A percentile compares a stretch with the other conserved stretches of the same genome.
phyloP scores from a whole-genome alignment of 2,329 filamentous ascomycete genomes.

The Aspergillus pseudotamarii region DNA sequence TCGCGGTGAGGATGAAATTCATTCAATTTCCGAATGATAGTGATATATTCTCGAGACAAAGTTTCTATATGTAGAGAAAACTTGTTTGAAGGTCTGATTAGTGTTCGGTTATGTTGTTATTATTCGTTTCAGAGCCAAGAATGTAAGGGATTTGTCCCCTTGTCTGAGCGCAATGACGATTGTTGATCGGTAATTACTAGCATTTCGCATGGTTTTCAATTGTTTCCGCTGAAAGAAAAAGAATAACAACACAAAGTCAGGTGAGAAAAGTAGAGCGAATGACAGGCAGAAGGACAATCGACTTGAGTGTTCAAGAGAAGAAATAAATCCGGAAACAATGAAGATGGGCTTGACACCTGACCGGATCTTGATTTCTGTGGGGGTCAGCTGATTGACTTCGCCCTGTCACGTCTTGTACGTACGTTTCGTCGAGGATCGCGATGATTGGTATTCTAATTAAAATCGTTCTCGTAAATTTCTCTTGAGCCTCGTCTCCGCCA shows the following conservation, averaged over 20 bases:
- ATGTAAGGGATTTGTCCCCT: background rate
- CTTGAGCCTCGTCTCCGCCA: constrained; percentile 3
- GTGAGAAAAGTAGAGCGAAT: background rate
- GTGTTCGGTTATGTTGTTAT: constrained; percentile 8
- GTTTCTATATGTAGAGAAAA: background rate
- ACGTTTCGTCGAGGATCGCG: background rate
- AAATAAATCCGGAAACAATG: background rate
- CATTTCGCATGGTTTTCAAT: background rate
- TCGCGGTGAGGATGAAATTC: background rate
- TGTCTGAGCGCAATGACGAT: background rate
- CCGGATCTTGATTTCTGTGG: background rate
- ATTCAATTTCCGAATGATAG: background rate
- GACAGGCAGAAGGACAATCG: background rate
- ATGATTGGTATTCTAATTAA: constrained; percentile 1
- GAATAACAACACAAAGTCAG: background rate
- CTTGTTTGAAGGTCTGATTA: background rate
- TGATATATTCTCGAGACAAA: background rate
- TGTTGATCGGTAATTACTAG: background rate
- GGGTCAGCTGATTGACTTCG: constrained; percentile 7
- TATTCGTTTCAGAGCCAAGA: background rate
- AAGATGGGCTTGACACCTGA: background rate
- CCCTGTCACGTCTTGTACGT: constrained; percentile 1
- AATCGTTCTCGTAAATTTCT: background rate
- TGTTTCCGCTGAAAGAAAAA: background rate
- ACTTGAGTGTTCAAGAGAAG: background rate